phyloP scores from a whole-genome alignment of 108 stramenopile genomes.

The Cyclotella distinguenda region DNA sequence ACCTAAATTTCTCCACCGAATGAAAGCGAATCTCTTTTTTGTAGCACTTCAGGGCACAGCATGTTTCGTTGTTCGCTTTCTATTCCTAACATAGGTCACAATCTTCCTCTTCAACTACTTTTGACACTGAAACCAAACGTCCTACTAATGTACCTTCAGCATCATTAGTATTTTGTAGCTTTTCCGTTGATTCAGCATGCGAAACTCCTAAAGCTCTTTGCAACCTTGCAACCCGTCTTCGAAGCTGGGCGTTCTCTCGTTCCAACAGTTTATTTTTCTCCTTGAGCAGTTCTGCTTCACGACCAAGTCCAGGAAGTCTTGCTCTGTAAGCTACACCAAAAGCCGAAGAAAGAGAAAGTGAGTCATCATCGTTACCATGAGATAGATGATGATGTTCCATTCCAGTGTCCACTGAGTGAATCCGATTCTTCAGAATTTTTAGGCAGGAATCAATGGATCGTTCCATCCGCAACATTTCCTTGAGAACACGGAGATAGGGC shows the following conservation, averaged over 20 bases:
- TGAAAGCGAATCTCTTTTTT: too few relatives aligned
- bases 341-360: slow-evolving; percentile 63
- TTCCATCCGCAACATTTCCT: slow-evolving; percentile 82
- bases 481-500: slow-evolving; percentile 82
- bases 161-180: not conserved
- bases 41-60: too few relatives aligned
- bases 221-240: slow-evolving; percentile 29
- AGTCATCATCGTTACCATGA: slow-evolving; percentile 53
- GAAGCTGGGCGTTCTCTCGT: slow-evolving; percentile 48
- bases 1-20: too few relatives aligned
- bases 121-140: slow-evolving; percentile 13
- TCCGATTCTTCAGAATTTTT: slow-evolving; percentile 59
- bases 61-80: too few relatives aligned
- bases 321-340: slow-evolving; percentile 30
- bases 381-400: slow-evolving; percentile 39
- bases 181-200: not conserved
- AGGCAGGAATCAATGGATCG: slow-evolving; percentile 69
- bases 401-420: slow-evolving; percentile 46
- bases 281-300: slow-evolving; percentile 56
- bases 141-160: slow-evolving; percentile 12
- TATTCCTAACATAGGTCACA: not conserved
- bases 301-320: slow-evolving; percentile 46
- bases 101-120: slow-evolving; percentile 22
- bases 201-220: slow-evolving; percentile 38
- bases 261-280: slow-evolving; percentile 39